phyloP scores from a whole-genome alignment of 768 basidiomycete species.

The Amanita exitialis region DNA sequence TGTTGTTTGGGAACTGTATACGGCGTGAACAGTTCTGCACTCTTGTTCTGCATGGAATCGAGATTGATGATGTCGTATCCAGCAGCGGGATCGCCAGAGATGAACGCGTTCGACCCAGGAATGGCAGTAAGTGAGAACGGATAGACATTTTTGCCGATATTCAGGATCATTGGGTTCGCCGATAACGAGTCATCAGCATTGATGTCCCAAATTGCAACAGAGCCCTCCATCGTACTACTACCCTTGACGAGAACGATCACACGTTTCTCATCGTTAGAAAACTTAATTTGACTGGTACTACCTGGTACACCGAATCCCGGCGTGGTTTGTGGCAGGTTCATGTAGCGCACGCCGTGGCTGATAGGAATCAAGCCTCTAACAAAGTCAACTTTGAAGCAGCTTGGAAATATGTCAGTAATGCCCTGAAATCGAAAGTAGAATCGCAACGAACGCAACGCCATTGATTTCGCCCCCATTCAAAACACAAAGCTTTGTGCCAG shows the following conservation, averaged over 20 bases:
- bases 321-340: neutral
- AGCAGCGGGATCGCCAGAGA: neutral
- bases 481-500: neutral
- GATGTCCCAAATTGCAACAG: neutral
- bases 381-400: neutral
- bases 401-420: neutral
- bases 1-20: neutral
- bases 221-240: neutral
- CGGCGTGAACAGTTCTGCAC: neutral
- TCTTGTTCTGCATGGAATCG: neutral
- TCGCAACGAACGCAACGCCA: neutral
- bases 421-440: neutral
- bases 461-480: neutral
- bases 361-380: neutral
- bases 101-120: neutral
- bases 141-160: neutral
- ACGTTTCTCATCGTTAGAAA: neutral
- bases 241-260: neutral
- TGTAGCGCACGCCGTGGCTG: neutral
- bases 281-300: neutral
- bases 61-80: conserved; percentile 1
- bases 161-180: neutral
- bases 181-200: neutral
- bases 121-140: neutral
- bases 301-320: neutral